A percentile compares a stretch with the other conserved stretches of the same genome.
phyloP scores from a whole-genome alignment of 345 rosid genomes.

The Sisymbrium irio region DNA sequence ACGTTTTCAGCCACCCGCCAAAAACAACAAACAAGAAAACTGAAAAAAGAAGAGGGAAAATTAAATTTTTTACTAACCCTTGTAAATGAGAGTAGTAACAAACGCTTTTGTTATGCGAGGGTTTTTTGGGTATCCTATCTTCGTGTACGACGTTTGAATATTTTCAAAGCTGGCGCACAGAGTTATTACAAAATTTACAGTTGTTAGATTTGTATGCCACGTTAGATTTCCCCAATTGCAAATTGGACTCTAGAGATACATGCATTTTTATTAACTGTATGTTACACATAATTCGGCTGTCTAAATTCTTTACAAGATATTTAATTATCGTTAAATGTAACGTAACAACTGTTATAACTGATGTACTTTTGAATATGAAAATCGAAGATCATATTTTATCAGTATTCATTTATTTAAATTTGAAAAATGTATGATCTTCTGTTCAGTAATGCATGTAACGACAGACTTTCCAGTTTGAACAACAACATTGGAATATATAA shows the following conservation, averaged over 20 bases:
- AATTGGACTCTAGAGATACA: slow-evolving; percentile 2
- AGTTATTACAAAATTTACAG: neutral
- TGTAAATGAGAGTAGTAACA: neutral
- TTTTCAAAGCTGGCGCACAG: slow-evolving; percentile 18
- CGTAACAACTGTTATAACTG: no score
- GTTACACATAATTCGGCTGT: neutral
- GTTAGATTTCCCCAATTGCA: neutral
- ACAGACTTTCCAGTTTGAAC: neutral
- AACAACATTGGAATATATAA: neutral
- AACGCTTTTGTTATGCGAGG: neutral
- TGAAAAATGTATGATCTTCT: neutral
- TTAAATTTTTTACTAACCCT: neutral
- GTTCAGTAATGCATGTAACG: neutral
- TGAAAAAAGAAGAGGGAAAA: slow-evolving; percentile 19
- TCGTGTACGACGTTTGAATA: slow-evolving; percentile 20
- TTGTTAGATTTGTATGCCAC: neutral
- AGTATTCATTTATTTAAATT: neutral
- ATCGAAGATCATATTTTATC: neutral
- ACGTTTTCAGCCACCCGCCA: slow-evolving; percentile 30
- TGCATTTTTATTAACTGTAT: neutral
- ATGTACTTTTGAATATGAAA: neutral
- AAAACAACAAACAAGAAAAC: slow-evolving; percentile 1
- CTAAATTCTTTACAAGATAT: neutral
- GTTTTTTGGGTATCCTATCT: neutral
- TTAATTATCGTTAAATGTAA: neutral